phyloP scores from a whole-genome alignment of 2,329 filamentous ascomycete genomes.

The Aspergillus transmontanensis region DNA sequence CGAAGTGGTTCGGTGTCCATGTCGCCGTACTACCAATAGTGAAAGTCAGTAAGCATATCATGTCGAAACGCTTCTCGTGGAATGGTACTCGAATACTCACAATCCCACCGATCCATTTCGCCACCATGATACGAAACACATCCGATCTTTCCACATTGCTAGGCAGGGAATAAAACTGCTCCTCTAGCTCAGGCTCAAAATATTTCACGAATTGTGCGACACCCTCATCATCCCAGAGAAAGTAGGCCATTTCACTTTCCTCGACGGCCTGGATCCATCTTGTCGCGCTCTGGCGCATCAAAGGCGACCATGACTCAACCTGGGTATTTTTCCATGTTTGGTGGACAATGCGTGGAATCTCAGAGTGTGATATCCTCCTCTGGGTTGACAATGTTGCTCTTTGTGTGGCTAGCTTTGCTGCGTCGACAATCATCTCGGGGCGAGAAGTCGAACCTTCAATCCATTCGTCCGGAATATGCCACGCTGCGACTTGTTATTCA shows the following conservation, averaged over 20 bases:
- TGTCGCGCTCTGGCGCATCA: slow-evolving; percentile 28
- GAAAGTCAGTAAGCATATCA: neutral
- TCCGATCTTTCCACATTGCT: slow-evolving; percentile 35
- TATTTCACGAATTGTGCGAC: slow-evolving; percentile 27
- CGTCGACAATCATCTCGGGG: neutral
- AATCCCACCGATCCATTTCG: slow-evolving; percentile 30
- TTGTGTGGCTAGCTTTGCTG: neutral
- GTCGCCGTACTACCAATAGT: slow-evolving; percentile 30
- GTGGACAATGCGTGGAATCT: slow-evolving; percentile 36
- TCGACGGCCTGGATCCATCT: slow-evolving; percentile 29
- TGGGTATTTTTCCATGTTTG: slow-evolving; percentile 36
- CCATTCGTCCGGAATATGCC: neutral
- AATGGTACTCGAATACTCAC: slow-evolving; percentile 1
- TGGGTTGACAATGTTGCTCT: neutral
- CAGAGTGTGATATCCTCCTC: slow-evolving; percentile 17
- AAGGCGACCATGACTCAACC: slow-evolving; percentile 28
- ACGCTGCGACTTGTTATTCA: neutral
- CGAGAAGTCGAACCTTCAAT: neutral
- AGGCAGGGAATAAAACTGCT: slow-evolving; percentile 24
- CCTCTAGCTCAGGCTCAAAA: slow-evolving; percentile 29
- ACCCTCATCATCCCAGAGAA: slow-evolving; percentile 37
- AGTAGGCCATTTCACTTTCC: slow-evolving; percentile 32
- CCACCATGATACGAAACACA: slow-evolving; percentile 35
- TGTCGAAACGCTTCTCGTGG: neutral
- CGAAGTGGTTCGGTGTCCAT: slow-evolving; percentile 36